Evolutionary conservation across 1,284 basidiomycete genomes (phyloP), one percentile per base, ranked within the genome.

Genomic region (Clitocybe nebularis): DNA sequence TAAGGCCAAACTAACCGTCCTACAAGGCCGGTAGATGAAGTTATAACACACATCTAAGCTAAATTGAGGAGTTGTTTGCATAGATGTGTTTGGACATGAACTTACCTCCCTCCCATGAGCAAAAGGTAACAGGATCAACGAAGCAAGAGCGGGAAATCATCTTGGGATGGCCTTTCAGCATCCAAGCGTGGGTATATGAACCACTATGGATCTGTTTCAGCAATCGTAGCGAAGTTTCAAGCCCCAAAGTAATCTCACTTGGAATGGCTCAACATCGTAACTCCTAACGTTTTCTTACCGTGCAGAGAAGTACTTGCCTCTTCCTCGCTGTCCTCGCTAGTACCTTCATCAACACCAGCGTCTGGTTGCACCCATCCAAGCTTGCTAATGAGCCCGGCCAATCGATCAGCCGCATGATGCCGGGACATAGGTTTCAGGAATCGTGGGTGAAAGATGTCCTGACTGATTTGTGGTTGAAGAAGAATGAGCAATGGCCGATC

Each of bases 71-170:
- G n/a, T n/a, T n/a, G n/a, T n/a, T 37, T n/a, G 45, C 8, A 25
- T 9, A 25, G n/a, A 19, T 25, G 10, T 14, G 28, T 24, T 9
- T 14, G 29, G 33, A 44, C 24, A 45, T 36, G 26, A 13, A 62
- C 73, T 46, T 54, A 84, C 84, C 82, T 42, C 89, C 89, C 71
- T 93, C 89, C 90, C 91, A 93, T 4, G 87, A 81, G 61, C 88
- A 91, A 64, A 95, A 93, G 0, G 81, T 81, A 22, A 89, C 85
- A 4, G 93, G 91, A 57, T 96, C 93, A 22, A 93, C 83, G 57
- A 95, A 93, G 55, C 88, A 90, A 9, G 82, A 91, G 2, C 90
- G 77, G 2, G 68, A 66, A 33, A 85, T 66, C 53, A 94, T 70
- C 29, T 77, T 65, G 1, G 90, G 84, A 44, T 80, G 70, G 19